phyloP scores from a whole-genome alignment of 148 eudicot genomes.

The Persicaria maculosa region DNA sequence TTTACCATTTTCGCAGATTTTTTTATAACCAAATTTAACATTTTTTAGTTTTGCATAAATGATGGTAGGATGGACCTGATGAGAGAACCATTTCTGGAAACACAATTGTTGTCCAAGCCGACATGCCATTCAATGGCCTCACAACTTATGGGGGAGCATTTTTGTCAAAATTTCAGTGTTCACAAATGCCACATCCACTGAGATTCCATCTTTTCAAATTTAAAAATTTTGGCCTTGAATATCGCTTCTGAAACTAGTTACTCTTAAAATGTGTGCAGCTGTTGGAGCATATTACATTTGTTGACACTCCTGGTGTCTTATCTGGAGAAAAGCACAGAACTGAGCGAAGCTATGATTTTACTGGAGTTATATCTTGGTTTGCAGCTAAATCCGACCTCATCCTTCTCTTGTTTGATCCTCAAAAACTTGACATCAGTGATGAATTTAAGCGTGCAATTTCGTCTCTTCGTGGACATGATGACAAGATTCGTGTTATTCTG shows the following conservation, averaged over 20 bases:
- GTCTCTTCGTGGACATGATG: constrained; percentile 80
- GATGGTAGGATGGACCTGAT: constrained; percentile 54
- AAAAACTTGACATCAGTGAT: constrained; percentile 89
- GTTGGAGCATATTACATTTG: constrained; percentile 78
- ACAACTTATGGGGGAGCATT: constrained; percentile 76
- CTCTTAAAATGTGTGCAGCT: constrained; percentile 27
- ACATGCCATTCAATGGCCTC: constrained; percentile 75
- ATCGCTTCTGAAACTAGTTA: not conserved
- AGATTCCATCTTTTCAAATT: constrained; percentile 13
- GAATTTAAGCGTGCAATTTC: constrained; percentile 88
- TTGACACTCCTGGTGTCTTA: constrained; percentile 92
- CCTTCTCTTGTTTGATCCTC: constrained; percentile 83
- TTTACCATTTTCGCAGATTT: not conserved
- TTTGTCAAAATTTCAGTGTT: constrained; percentile 86
- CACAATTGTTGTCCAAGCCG: constrained; percentile 79
- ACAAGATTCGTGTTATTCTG: constrained; percentile 83
- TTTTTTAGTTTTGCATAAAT: not conserved
- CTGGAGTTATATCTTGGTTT: constrained; percentile 94
- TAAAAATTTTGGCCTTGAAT: not conserved
- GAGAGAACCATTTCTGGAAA: constrained; percentile 91
- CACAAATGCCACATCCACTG: constrained; percentile 91
- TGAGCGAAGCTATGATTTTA: constrained; percentile 84
- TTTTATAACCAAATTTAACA: not conserved
- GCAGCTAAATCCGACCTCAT: constrained; percentile 93
- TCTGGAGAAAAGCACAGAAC: constrained; percentile 94